Conservation (phyloP, 1,284 basidiomycete species). For the Meira miltonrushii region DNA sequence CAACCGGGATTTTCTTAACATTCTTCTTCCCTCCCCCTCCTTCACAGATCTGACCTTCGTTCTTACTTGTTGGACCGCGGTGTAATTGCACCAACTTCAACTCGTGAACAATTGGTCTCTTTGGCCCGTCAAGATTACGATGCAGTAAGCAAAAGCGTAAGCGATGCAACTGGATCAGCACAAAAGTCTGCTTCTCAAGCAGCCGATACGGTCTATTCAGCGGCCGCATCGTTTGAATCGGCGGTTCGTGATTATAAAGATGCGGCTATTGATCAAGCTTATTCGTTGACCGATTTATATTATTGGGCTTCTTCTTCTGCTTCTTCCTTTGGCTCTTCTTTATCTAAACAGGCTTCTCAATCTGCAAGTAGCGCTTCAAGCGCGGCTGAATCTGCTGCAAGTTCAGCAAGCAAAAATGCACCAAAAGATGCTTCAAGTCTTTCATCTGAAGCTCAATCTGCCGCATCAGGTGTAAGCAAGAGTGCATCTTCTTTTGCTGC, state of each 20-base stretch:
- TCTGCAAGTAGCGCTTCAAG: slow-evolving; percentile 20
- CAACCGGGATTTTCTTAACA: not conserved
- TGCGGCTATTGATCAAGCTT: slow-evolving; percentile 21
- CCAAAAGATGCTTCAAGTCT: slow-evolving; percentile 12
- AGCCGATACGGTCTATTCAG: slow-evolving; percentile 26
- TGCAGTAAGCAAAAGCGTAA: slow-evolving; percentile 26
- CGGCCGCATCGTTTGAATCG: slow-evolving; percentile 36
- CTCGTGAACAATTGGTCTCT: slow-evolving; percentile 42
- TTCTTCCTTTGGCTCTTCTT: slow-evolving; percentile 20
- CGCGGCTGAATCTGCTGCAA: slow-evolving; percentile 28
- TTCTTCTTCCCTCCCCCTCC: slow-evolving; percentile 6
- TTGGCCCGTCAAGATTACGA: slow-evolving; percentile 45
- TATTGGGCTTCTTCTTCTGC: slow-evolving; percentile 32
- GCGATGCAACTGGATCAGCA: slow-evolving; percentile 20
- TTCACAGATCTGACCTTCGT: slow-evolving; percentile 35
- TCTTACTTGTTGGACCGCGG: slow-evolving; percentile 49
- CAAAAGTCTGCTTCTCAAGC: slow-evolving; percentile 21
- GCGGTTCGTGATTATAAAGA: slow-evolving; percentile 25
- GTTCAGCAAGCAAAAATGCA: slow-evolving; percentile 21
- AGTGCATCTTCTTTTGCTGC: slow-evolving; percentile 27
- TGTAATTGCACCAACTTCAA: slow-evolving; percentile 45
- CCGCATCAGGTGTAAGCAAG: slow-evolving; percentile 29
- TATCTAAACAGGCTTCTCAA: slow-evolving; percentile 32
- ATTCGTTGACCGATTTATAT: slow-evolving; percentile 34
- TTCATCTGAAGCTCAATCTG: slow-evolving; percentile 2